Conservation (phyloP, 139 green algal species). For the Chlorella sp. region DNA sequence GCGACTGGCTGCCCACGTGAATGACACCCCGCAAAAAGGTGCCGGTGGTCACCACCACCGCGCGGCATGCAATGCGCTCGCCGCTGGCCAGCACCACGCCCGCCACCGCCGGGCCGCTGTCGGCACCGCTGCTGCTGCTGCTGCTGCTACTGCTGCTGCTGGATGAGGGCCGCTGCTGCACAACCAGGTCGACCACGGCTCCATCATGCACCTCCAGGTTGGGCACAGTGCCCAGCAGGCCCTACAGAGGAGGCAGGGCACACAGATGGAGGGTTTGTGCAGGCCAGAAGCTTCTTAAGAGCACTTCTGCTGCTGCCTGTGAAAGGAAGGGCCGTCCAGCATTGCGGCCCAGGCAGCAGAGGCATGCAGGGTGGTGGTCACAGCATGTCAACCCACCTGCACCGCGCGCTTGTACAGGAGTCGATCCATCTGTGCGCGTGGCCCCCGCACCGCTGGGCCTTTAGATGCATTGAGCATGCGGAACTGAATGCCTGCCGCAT, state of each 20-base stretch:
- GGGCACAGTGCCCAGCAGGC: conserved; percentile 18
- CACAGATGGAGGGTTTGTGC: too few relatives aligned
- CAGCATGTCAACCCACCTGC: too few relatives aligned
- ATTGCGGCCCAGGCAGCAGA: too few relatives aligned
- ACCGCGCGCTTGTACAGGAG: conserved; percentile 58
- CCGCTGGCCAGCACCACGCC: conserved; percentile 51
- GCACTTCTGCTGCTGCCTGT: too few relatives aligned
- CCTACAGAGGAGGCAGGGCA: conserved; percentile 44
- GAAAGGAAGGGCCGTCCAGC: too few relatives aligned
- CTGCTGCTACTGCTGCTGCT: not conserved
- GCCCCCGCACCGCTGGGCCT: conserved; percentile 64
- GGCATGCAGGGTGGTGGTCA: too few relatives aligned
- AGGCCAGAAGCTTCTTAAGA: too few relatives aligned
- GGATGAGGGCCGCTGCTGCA: conserved; percentile 22
- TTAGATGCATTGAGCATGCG: conserved; percentile 69
- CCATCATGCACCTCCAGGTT: conserved; percentile 58
- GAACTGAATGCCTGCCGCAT: conserved; percentile 70
- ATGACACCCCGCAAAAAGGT: conserved; percentile 66
- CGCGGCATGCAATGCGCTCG: conserved; percentile 36
- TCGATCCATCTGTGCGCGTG: conserved; percentile 73
- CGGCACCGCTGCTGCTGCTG: not conserved
- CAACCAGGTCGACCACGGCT: conserved; percentile 57
- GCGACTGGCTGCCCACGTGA: conserved; percentile 60
- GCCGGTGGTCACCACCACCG: conserved; percentile 66
- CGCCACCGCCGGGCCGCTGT: conserved; percentile 13